Base-by-base conservation (phyloP, 2,329 filamentous ascomycete genomes). In the Metarhizium album region DNA sequence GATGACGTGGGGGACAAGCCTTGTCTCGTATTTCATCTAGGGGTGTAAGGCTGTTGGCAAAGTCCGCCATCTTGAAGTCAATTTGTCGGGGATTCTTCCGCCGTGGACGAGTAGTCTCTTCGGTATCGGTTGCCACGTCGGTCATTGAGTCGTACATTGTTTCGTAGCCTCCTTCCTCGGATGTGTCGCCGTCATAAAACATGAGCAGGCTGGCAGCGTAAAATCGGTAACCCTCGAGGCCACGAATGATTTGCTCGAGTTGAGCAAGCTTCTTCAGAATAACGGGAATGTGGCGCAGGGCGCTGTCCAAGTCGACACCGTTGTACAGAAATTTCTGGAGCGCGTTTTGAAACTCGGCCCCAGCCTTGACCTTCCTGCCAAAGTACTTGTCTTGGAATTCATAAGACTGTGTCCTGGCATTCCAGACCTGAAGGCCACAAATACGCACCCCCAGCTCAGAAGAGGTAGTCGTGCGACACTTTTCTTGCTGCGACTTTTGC, bases 321-420 rank as follows among this genome's bases (percentile, higher is more conserved):
- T 97, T 89, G 66, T 90, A 95, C 54, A 98, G 79, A 64, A 97
- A 98, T 27, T 87, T 82, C 48, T 84, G 91, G 4, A 98, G 74
- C 0, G 90, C 90, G 53, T 86, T 82, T 62, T 95, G 87, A 61
- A 98, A 97, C 63, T 97, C 88, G 3, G 78, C 75, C 2, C 93
- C 93, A 2, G 86, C 89, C 66, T 90, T 90, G 33, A 98, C 73
- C 58, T 88, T 82, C 49, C 93, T 85, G 2, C 93, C 93, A 64
- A 89, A 95, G 67, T 98, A 98, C 68, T 98, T 98, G 76, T 98
- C 93, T 64, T 95, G 87, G 63, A 97, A 98, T n/a, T 90, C 75
- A 63, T 95, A 96, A 45, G 80, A 83, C 62, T 94, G 82, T 35
- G 82, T 84, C 57, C 83, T 83, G 22, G 83, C 84, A 62, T 97